Percentiles rank a stretch among this genome's conserved stretches.
These are phyloP conservation scores for Fraxinus excelsior DNA, from an alignment of 257 asterid genomes.

Conservation along the genomic window DNA sequence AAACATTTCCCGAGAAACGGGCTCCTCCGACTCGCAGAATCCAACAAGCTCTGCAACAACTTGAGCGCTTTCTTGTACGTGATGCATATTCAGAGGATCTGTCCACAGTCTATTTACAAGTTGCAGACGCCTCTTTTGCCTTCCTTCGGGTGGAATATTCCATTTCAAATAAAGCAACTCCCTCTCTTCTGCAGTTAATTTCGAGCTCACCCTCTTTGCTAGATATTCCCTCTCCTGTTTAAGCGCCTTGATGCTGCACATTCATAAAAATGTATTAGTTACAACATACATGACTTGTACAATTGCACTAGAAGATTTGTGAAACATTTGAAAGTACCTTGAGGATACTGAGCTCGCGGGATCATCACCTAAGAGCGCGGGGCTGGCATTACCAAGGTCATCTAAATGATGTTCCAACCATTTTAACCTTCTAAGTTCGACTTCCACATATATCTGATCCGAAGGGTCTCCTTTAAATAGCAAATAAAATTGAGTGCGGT, in stretches of 20 bases:
- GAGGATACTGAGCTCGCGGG: constrained; percentile 87
- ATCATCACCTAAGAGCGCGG: constrained; percentile 92
- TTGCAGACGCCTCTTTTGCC: constrained; percentile 71
- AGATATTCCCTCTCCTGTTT: constrained; percentile 90
- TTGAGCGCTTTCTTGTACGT: constrained; percentile 81
- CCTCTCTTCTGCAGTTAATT: constrained; percentile 75
- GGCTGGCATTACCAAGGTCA: constrained; percentile 95
- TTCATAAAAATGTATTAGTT: background rate
- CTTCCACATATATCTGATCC: constrained; percentile 93
- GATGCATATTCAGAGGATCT: constrained; percentile 78
- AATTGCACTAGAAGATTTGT: background rate
- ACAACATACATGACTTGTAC: background rate
- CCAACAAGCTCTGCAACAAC: constrained; percentile 94
- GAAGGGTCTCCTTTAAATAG: constrained; percentile 79
- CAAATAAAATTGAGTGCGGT: constrained; percentile 85
- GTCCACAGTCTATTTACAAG: constrained; percentile 85
- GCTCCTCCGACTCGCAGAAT: constrained; percentile 79
- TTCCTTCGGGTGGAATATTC: constrained; percentile 80
- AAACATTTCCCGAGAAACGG: constrained; percentile 79
- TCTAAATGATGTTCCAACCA: constrained; percentile 94
- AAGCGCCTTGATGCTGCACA: constrained; percentile 76
- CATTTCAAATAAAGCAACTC: constrained; percentile 78
- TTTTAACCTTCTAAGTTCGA: constrained; percentile 79
- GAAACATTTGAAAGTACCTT: constrained; percentile 46
- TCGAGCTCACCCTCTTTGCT: constrained; percentile 83